Evolutionary conservation across 2,329 filamentous ascomycete species (phyloP).

Genomic region (Pseudogymnoascus sp.): DNA sequence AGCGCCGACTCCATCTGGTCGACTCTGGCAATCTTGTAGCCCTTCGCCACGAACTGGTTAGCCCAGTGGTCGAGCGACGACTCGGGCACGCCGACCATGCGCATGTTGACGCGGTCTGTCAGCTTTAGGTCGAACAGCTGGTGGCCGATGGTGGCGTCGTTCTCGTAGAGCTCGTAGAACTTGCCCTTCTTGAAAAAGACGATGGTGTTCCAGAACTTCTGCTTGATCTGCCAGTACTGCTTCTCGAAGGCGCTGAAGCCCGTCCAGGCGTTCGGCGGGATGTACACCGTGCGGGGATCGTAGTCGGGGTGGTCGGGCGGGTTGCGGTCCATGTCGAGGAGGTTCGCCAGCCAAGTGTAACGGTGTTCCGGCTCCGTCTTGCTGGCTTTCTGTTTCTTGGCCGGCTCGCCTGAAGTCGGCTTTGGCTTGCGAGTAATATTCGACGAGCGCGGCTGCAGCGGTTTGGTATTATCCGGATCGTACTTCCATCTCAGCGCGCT

Average conservation of each 20-base stretch:
- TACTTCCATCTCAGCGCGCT: conserved; percentile 79
- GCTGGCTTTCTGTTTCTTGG: conserved; percentile 53
- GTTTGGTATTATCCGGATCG: conserved; percentile 51
- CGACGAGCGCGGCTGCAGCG: conserved; percentile 40
- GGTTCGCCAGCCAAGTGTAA: conserved; percentile 83
- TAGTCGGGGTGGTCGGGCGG: conserved; percentile 76
- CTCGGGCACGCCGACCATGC: conserved; percentile 97
- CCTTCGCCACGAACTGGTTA: conserved; percentile 96
- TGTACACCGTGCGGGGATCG: conserved; percentile 82
- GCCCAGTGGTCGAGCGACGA: conserved; percentile 95
- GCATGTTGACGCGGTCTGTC: conserved; percentile 97
- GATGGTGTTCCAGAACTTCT: conserved; percentile 93
- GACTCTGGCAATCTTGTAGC: conserved; percentile 92
- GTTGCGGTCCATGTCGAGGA: conserved; percentile 77
- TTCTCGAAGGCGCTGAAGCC: conserved; percentile 93
- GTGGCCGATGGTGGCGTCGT: conserved; percentile 92
- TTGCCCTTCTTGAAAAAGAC: conserved; percentile 99
- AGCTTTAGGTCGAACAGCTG: conserved; percentile 96
- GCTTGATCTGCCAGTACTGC: conserved; percentile 99
- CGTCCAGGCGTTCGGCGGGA: conserved; percentile 71
- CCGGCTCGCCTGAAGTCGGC: conserved; percentile 15
- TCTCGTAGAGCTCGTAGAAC: conserved; percentile 97
- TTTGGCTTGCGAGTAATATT: conserved; percentile 31
- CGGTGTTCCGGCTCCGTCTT: conserved; percentile 76
- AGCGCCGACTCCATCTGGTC: conserved; percentile 95